phyloP scores from a whole-genome alignment of 805 yeast genomes.

The Cyberlindnera meyerae region DNA sequence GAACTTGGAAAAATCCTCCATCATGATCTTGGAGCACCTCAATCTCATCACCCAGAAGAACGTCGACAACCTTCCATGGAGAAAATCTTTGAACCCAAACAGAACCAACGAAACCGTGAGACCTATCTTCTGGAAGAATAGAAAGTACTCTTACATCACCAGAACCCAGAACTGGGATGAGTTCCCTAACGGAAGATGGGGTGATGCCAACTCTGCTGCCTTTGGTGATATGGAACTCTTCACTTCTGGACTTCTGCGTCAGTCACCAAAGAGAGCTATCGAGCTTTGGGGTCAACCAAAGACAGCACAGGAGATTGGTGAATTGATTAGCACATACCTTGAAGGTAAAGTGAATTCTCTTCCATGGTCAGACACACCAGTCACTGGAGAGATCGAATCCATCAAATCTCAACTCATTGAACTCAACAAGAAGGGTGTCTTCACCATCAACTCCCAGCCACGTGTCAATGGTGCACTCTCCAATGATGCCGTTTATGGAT shows the following conservation, averaged over 20 bases:
- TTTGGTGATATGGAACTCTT: constrained; percentile 84
- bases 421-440: constrained; percentile 62
- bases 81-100: constrained; percentile 78
- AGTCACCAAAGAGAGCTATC: constrained; percentile 70
- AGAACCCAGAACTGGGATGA: constrained; percentile 96
- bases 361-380: constrained; percentile 95
- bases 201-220: constrained; percentile 96
- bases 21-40: constrained; percentile 79
- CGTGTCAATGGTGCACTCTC: constrained; percentile 77
- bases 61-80: constrained; percentile 65
- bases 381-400: constrained; percentile 66
- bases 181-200: constrained; percentile 98
- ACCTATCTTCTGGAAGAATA: constrained; percentile 94
- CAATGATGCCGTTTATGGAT: constrained; percentile 77
- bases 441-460: constrained; percentile 94
- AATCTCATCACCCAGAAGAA: constrained; percentile 40
- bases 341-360: constrained; percentile 65
- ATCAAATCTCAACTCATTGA: constrained; percentile 54
- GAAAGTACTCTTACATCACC: constrained; percentile 83
- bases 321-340: constrained; percentile 63
- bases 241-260: constrained; percentile 77
- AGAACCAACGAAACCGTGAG: constrained; percentile 79
- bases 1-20: constrained; percentile 90
- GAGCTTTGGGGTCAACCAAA: constrained; percentile 88
- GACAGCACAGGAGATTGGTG: constrained; percentile 51